These are phyloP conservation scores for Beauveria varroae DNA, from an alignment of 2,329 filamentous ascomycete genomes.

Conservation along the genomic window DNA sequence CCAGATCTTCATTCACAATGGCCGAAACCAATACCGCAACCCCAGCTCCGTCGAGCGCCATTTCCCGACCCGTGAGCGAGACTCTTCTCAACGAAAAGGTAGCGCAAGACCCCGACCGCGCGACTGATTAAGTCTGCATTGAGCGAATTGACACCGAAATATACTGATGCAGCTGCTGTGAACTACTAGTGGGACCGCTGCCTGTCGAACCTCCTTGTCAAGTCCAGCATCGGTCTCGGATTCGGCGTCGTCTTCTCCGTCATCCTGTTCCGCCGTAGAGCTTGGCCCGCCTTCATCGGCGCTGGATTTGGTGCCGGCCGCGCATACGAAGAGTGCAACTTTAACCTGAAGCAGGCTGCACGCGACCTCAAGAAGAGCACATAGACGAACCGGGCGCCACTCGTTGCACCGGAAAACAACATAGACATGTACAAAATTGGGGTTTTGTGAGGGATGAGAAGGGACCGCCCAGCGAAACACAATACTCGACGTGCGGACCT, in stretches of 20 bases:
- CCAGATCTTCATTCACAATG: slow-evolving; percentile 33
- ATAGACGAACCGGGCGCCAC: slow-evolving; percentile 21
- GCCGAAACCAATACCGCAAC: slow-evolving; percentile 41
- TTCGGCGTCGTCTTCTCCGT: slow-evolving; percentile 99
- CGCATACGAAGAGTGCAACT: slow-evolving; percentile 98
- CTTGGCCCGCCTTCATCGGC: slow-evolving; percentile 89
- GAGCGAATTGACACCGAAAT: not conserved
- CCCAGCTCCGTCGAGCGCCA: slow-evolving; percentile 50
- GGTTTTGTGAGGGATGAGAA: not conserved
- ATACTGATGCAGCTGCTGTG: slow-evolving; percentile 15
- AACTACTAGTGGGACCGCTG: slow-evolving; percentile 85
- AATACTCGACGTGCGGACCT: not conserved
- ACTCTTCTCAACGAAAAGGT: slow-evolving; percentile 98
- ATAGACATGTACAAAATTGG: slow-evolving; percentile 21
- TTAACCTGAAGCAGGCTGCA: slow-evolving; percentile 57
- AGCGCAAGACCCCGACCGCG: slow-evolving; percentile 11
- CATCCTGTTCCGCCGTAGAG: slow-evolving; percentile 93
- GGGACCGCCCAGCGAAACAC: not conserved
- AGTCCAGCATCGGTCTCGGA: slow-evolving; percentile 88
- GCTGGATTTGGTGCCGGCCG: slow-evolving; percentile 92
- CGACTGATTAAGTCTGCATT: not conserved
- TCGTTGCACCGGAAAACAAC: slow-evolving; percentile 7
- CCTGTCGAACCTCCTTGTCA: slow-evolving; percentile 94
- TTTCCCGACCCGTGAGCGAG: slow-evolving; percentile 88
- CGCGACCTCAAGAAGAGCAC: slow-evolving; percentile 47